Evolutionary conservation across 2,329 filamentous ascomycete genomes (phyloP).

Genomic region (Stromatinia cepivora): DNA sequence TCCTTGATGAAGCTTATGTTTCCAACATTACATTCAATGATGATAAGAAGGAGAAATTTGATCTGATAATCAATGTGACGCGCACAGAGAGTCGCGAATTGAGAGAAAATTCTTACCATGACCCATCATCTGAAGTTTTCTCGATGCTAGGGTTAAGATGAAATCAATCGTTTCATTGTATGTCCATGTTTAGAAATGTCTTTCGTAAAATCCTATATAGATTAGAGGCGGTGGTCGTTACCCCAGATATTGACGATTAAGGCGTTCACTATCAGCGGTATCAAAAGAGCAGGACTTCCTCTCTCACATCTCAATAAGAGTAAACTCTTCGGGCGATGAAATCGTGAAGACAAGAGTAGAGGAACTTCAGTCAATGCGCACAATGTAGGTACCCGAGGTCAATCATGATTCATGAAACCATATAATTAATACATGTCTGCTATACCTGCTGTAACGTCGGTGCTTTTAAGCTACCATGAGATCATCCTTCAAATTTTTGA

Average conservation of each 20-base stretch:
- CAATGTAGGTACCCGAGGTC: background rate
- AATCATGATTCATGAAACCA: slow-evolving; percentile 39
- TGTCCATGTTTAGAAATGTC: background rate
- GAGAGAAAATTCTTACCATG: no score
- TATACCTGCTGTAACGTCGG: slow-evolving; percentile 26
- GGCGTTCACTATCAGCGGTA: background rate
- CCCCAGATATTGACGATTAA: background rate
- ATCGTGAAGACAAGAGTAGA: background rate
- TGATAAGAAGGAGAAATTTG: background rate
- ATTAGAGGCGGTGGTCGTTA: background rate
- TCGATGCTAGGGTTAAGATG: background rate
- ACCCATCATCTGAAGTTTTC: background rate
- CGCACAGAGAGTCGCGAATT: background rate
- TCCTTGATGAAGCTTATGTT: background rate
- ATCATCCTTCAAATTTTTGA: background rate
- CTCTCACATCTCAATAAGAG: background rate
- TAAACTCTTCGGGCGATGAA: background rate
- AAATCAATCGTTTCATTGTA: background rate
- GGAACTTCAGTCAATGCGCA: background rate
- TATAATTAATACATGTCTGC: slow-evolving; percentile 21
- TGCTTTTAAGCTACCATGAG: slow-evolving; percentile 29
- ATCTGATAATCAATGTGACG: background rate
- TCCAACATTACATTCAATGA: slow-evolving; percentile 1
- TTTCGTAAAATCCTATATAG: background rate
- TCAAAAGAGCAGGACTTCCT: background rate